Evolutionary conservation across 139 green algal species (phyloP).

Genomic region (Haematococcus lacustris): DNA sequence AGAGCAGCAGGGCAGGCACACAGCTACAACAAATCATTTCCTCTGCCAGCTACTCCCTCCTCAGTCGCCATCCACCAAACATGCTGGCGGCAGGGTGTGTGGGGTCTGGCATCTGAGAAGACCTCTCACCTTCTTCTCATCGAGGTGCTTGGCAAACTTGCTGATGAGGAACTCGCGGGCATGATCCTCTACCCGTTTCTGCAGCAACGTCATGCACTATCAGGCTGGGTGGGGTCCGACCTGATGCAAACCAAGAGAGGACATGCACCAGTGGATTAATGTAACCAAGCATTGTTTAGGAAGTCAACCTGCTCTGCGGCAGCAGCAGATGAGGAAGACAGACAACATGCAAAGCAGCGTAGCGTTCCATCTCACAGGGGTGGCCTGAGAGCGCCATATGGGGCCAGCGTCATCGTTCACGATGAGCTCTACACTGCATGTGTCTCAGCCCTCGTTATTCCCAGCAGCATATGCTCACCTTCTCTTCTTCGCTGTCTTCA

Average conservation of each 20-base stretch:
- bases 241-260: neutral
- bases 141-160: slow-evolving; percentile 17
- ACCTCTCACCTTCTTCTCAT: neutral
- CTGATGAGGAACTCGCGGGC: slow-evolving; percentile 8
- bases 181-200: slow-evolving; percentile 11
- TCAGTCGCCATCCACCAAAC: too few relatives aligned
- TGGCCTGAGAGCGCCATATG: too few relatives aligned
- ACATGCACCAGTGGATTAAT: neutral
- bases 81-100: too few relatives aligned
- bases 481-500: slow-evolving; percentile 5
- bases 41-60: too few relatives aligned
- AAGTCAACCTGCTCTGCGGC: neutral
- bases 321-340: neutral
- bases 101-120: too few relatives aligned
- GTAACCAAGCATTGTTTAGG: neutral
- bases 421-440: neutral
- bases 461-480: neutral
- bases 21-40: neutral
- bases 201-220: neutral
- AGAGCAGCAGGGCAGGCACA: neutral
- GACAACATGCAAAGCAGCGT: too few relatives aligned
- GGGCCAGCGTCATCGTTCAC: too few relatives aligned
- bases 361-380: too few relatives aligned
- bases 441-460: neutral
- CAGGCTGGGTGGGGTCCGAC: neutral